Conservation (phyloP, 352 stramenopile species). For the Globisporangium lucens region DNA sequence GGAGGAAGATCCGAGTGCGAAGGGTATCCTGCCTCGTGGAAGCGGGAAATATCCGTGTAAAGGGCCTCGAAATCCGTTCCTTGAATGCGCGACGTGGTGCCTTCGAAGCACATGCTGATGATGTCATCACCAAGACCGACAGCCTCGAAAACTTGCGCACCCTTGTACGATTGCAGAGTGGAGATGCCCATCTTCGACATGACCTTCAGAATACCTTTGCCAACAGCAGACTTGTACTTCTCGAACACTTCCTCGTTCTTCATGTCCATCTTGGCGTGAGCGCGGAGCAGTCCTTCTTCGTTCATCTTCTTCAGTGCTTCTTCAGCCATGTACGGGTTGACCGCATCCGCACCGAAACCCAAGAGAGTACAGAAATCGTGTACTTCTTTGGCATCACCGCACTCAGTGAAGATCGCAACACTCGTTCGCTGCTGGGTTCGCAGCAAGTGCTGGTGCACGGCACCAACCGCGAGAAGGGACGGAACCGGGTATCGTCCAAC, state of each 20-base stretch:
- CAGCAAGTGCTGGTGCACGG: conserved; percentile 96
- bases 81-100: conserved; percentile 89
- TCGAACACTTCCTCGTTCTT: conserved; percentile 57
- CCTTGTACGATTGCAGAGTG: conserved; percentile 93
- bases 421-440: conserved; percentile 88
- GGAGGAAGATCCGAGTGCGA: conserved; percentile 65
- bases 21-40: conserved; percentile 91
- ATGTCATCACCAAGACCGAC: conserved; percentile 92
- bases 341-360: conserved; percentile 93
- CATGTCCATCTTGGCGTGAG: conserved; percentile 52
- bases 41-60: conserved; percentile 92
- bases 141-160: conserved; percentile 96
- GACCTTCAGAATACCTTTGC: conserved; percentile 72
- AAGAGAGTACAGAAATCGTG: conserved; percentile 94
- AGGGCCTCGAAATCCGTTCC: conserved; percentile 94
- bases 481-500: conserved; percentile 89
- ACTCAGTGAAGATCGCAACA: conserved; percentile 92
- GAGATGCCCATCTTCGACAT: conserved; percentile 97
- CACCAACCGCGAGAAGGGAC: conserved; percentile 92
- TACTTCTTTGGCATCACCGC: conserved; percentile 95
- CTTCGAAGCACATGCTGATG: conserved; percentile 87
- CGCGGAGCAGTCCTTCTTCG: conserved; percentile 83
- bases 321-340: conserved; percentile 96
- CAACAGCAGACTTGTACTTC: conserved; percentile 63
- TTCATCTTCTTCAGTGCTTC: conserved; percentile 96